Percentiles rank a stretch among this genome's conserved stretches.
phyloP scores from a whole-genome alignment of 2,329 filamentous ascomycete genomes.

The Fusarium verticillioides region DNA sequence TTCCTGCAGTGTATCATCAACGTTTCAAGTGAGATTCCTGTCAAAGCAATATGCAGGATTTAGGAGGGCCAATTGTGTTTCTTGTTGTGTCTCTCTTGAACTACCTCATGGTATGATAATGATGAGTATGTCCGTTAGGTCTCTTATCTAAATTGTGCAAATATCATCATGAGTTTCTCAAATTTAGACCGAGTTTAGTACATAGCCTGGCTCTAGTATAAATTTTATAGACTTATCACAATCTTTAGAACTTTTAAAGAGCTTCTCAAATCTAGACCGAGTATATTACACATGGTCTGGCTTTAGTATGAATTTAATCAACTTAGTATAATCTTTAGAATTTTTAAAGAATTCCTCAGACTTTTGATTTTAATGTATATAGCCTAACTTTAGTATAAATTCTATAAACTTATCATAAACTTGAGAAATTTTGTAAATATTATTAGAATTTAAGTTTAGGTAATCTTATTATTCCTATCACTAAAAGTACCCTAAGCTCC shows the following conservation, averaged over 20 bases:
- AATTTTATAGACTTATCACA: background rate
- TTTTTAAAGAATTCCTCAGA: background rate
- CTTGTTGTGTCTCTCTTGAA: background rate
- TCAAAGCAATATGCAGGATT: background rate
- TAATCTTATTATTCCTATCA: too few relatives aligned
- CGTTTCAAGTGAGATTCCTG: slow-evolving; percentile 3
- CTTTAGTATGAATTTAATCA: too few relatives aligned
- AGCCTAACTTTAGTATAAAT: too few relatives aligned
- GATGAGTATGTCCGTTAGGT: background rate
- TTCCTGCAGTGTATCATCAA: slow-evolving; percentile 1
- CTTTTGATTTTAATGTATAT: background rate
- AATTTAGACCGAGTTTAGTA: background rate
- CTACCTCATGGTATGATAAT: background rate
- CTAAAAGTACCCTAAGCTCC: slow-evolving; percentile 35
- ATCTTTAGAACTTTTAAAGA: background rate
- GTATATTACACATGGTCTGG: background rate
- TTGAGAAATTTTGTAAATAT: background rate
- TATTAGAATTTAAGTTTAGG: background rate
- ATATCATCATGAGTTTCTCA: background rate
- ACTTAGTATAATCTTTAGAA: background rate
- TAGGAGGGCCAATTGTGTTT: background rate
- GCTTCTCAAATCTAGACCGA: background rate
- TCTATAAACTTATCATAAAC: background rate
- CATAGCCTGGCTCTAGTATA: too few relatives aligned
- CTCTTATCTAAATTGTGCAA: background rate